Percentiles rank a stretch among this genome's conserved stretches.
Evolutionary conservation across 2,329 filamentous ascomycete species (phyloP).

Genomic region (Phaeophleospora eucalypticola): DNA sequence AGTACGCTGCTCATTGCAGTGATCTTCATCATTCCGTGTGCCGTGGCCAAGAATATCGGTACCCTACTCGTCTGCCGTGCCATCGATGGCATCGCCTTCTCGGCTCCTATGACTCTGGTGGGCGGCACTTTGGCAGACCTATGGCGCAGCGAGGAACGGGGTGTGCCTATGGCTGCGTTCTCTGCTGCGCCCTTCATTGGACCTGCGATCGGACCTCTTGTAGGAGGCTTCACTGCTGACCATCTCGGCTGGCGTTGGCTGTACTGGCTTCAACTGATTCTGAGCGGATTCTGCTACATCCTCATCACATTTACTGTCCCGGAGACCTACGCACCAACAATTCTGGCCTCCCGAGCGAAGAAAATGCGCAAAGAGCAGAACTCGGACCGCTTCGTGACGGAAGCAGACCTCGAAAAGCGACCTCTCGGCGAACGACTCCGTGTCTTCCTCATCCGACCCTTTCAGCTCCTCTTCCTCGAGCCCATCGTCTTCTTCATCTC

Average conservation of each 20-base stretch:
- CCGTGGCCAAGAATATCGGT: conserved; percentile 51
- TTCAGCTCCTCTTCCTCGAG: conserved; percentile 80
- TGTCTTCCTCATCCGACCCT: conserved; percentile 75
- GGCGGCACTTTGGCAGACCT: conserved; percentile 34
- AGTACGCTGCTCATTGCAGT: conserved; percentile 48
- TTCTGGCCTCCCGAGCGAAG: conserved; percentile 65
- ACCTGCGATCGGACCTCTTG: conserved; percentile 45
- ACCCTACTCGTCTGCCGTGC: conserved; percentile 55
- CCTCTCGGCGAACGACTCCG: conserved; percentile 62
- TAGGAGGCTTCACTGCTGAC: conserved; percentile 72
- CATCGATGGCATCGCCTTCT: conserved; percentile 52
- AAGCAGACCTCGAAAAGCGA: conserved; percentile 73
- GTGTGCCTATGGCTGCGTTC: conserved; percentile 30
- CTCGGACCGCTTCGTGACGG: conserved; percentile 66
- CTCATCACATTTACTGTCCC: conserved; percentile 84
- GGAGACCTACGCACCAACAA: conserved; percentile 79
- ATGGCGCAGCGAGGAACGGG: conserved; percentile 29
- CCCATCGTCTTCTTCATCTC: conserved; percentile 81
- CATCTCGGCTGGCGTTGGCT: conserved; percentile 48
- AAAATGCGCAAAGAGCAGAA: conserved; percentile 68
- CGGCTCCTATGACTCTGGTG: conserved; percentile 46
- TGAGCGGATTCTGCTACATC: conserved; percentile 65
- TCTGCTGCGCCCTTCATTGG: conserved; percentile 31
- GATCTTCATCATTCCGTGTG: conserved; percentile 57
- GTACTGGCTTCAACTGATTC: conserved; percentile 81